Percentiles rank a stretch among this genome's conserved stretches.
phyloP scores from a whole-genome alignment of 345 rosid species.

The Tarenaya hassleriana region DNA sequence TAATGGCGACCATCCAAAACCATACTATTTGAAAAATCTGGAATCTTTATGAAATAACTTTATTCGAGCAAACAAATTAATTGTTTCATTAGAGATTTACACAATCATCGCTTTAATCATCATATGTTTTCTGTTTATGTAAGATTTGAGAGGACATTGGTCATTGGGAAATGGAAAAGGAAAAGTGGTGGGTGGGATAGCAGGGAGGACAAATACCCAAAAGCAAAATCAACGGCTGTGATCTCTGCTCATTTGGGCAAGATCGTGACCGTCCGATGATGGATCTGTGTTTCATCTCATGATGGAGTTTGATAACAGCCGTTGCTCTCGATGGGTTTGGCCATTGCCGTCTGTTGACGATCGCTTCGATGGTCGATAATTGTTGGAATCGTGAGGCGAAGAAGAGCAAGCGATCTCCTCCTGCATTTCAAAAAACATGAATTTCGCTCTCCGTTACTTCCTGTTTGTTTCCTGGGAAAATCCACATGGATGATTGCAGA shows the following conservation, averaged over 20 bases:
- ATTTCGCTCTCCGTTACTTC: background rate
- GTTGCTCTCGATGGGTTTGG: too few species aligned
- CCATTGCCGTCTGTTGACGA: too few species aligned
- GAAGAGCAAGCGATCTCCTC: slow-evolving; percentile 37
- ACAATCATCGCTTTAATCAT: slow-evolving; percentile 24
- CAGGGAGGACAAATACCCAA: too few species aligned
- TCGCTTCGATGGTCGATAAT: slow-evolving; percentile 33
- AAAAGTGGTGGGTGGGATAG: too few species aligned
- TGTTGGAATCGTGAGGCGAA: slow-evolving; percentile 31
- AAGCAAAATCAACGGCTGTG: slow-evolving; percentile 30
- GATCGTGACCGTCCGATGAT: too few species aligned
- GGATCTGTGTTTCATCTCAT: too few species aligned
- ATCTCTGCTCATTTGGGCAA: slow-evolving; percentile 33
- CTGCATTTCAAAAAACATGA: slow-evolving; percentile 27
- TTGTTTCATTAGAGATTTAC: too few species aligned
- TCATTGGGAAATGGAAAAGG: slow-evolving; percentile 12
- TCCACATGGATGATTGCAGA: background rate
- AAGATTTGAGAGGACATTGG: slow-evolving; percentile 1
- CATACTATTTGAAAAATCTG: too few species aligned
- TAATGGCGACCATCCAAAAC: too few species aligned
- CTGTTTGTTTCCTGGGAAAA: slow-evolving; percentile 16
- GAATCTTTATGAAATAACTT: too few species aligned
- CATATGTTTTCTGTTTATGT: background rate
- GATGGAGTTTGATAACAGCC: too few species aligned
- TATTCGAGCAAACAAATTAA: too few species aligned